phyloP scores from a whole-genome alignment of 2,329 filamentous ascomycete species.

The Shiraia bambusicola region DNA sequence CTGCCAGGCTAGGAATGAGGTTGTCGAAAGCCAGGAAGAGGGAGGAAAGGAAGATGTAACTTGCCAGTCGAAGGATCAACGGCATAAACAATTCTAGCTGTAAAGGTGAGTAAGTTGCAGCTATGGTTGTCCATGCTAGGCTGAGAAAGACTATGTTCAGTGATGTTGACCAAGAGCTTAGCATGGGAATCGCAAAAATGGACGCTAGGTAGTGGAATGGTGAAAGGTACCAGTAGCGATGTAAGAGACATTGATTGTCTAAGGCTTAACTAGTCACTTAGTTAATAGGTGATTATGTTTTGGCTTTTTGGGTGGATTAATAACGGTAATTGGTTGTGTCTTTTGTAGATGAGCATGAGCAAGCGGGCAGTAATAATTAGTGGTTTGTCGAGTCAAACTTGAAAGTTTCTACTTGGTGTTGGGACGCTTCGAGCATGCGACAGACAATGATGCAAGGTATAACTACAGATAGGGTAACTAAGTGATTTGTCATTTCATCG shows the following conservation, averaged over 20 bases:
- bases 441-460: too few species aligned
- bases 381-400: too few species aligned
- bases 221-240: slow-evolving; percentile 32
- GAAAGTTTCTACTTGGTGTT: too few species aligned
- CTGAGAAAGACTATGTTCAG: slow-evolving; percentile 88
- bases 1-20: slow-evolving; percentile 66
- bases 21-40: slow-evolving; percentile 73
- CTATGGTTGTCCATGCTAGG: slow-evolving; percentile 83
- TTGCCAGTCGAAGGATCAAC: slow-evolving; percentile 64
- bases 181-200: slow-evolving; percentile 70
- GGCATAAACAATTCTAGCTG: slow-evolving; percentile 74
- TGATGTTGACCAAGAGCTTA: slow-evolving; percentile 75
- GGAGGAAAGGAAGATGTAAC: slow-evolving; percentile 73
- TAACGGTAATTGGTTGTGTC: too few species aligned
- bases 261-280: too few species aligned
- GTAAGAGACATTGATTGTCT: slow-evolving; percentile 29
- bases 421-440: too few species aligned
- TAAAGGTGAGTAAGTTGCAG: slow-evolving; percentile 73
- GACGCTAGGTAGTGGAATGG: slow-evolving; percentile 52
- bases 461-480: too few species aligned
- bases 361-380: neutral
- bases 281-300: too few species aligned
- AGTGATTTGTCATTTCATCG: too few species aligned
- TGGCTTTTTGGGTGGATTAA: too few species aligned
- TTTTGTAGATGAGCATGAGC: neutral